Percentiles rank a stretch among this genome's conserved stretches.
phyloP scores from a whole-genome alignment of 352 stramenopile genomes.

The Pythium vanterpoolii region DNA sequence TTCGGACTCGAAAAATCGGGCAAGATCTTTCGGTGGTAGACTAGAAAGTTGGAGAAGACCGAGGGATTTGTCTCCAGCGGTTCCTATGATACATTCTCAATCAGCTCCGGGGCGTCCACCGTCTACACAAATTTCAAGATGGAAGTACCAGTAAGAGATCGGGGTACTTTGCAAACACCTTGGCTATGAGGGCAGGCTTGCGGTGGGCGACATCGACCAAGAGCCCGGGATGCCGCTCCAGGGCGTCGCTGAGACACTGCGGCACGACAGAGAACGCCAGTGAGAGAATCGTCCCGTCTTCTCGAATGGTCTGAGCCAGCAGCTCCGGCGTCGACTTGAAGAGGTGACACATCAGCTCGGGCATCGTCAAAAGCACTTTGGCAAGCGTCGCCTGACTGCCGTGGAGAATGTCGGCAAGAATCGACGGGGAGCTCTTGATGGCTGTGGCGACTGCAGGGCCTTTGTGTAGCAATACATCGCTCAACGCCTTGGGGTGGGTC shows the following conservation, averaged over 20 bases:
- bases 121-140: background rate
- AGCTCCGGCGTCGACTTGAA: constrained; percentile 51
- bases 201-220: constrained; percentile 69
- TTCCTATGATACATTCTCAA: constrained; percentile 30
- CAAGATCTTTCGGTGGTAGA: constrained; percentile 53
- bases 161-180: constrained; percentile 60
- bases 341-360: constrained; percentile 41
- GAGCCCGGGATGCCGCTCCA: constrained; percentile 62
- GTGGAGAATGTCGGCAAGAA: constrained; percentile 54
- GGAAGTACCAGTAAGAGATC: constrained; percentile 55
- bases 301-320: constrained; percentile 44
- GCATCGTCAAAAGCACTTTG: constrained; percentile 38
- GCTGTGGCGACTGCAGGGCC: constrained; percentile 38
- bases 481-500: constrained; percentile 54
- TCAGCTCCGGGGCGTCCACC: background rate
- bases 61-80: constrained; percentile 66
- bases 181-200: constrained; percentile 51
- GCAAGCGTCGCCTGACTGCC: constrained; percentile 37
- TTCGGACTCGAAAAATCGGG: constrained; percentile 52
- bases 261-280: constrained; percentile 49
- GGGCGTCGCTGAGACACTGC: constrained; percentile 51
- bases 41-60: constrained; percentile 65
- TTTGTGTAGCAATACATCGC: constrained; percentile 58
- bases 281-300: constrained; percentile 42
- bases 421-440: constrained; percentile 49